Percentiles rank a stretch among this genome's conserved stretches.
These are phyloP conservation scores for Blechomonas ayalai DNA, from an alignment of 208 protist genomes.

Conservation along the genomic window DNA sequence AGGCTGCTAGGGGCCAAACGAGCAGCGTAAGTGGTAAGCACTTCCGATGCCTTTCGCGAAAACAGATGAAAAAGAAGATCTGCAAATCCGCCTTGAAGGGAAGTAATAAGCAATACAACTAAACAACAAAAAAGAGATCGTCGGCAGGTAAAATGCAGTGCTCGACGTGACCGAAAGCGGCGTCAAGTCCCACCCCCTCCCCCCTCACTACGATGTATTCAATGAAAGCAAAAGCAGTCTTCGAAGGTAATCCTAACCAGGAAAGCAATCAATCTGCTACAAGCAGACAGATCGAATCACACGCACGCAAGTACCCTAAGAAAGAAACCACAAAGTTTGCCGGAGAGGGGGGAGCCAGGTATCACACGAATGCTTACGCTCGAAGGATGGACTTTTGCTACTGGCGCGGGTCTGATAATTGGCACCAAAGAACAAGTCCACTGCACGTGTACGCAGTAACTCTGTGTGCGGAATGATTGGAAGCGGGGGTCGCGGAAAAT, in stretches of 20 bases:
- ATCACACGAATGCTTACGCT: too few species aligned
- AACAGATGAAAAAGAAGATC: constrained; percentile 5
- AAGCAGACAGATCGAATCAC: not conserved
- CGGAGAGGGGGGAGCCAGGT: too few species aligned
- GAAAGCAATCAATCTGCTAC: not conserved
- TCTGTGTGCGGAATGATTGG: not conserved
- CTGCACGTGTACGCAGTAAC: constrained; percentile 1
- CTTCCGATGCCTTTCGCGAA: not conserved
- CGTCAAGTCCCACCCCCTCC: too few species aligned
- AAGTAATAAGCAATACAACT: constrained; percentile 3
- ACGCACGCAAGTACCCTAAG: constrained; percentile 1
- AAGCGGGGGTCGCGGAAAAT: not conserved
- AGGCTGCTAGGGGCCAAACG: not conserved
- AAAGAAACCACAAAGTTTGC: not conserved
- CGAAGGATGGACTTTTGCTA: not conserved
- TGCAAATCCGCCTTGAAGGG: constrained; percentile 1
- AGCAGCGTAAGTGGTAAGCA: not conserved
- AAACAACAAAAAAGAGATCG: constrained; percentile 4
- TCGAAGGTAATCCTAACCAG: not conserved
- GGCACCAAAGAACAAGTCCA: not conserved
- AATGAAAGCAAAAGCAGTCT: too few species aligned
- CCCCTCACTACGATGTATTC: too few species aligned
- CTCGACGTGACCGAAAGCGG: too few species aligned
- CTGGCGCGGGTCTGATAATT: not conserved
- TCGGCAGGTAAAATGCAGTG: too few species aligned